Base-by-base conservation (phyloP, 805 yeast genomes). In the Ogataea salicorniae region DNA sequence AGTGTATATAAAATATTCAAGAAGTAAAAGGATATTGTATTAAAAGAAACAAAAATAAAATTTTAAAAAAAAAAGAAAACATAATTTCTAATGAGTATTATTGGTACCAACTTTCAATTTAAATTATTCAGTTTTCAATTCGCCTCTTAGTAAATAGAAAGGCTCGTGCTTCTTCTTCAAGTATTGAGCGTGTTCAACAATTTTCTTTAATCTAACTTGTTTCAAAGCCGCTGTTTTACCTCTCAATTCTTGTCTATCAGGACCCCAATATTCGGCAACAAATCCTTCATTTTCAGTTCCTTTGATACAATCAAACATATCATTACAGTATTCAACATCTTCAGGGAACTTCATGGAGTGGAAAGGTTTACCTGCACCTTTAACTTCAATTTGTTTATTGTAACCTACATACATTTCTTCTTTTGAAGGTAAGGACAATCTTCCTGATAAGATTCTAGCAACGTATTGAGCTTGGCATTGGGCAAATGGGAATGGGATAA, bases 321-420 rank as follows among this genome's bases (percentile, higher is more conserved):
- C 67, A 53, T 75, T 75, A 55, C 79, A 75, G 60, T 81, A 86
- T 23, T 76, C 76, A 1, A 76, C 80, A 54, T 85, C 94, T 41
- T 66, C 66, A 11, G 87, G 87, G 53, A 63, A 72, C 15, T 66
- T 68, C 61, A 84, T 59, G 48, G 73, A 76, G 57, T 83, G 88
- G 62, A 74, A 78, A 2, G 61, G 54, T 26, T 72, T 62, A 16
- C 75, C 78, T 14, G 69, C 68, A 6, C 85, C 87, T 48, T 75
- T 71, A 6, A 46, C 53, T 15, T 62, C 66, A 13, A 72, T 34
- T 46, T 75, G 71, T 22, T 51, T 49, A 11, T 51, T 48, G 47
- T 71, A 73, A 49, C 56, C 60, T 18, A 54, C 39, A 6, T 57
- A 34, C 75, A 74, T 74, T 22, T 63, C 67, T 26, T 61, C 63